phyloP scores from a whole-genome alignment of 2,329 filamentous ascomycete genomes.

The Pseudonectria buxi region DNA sequence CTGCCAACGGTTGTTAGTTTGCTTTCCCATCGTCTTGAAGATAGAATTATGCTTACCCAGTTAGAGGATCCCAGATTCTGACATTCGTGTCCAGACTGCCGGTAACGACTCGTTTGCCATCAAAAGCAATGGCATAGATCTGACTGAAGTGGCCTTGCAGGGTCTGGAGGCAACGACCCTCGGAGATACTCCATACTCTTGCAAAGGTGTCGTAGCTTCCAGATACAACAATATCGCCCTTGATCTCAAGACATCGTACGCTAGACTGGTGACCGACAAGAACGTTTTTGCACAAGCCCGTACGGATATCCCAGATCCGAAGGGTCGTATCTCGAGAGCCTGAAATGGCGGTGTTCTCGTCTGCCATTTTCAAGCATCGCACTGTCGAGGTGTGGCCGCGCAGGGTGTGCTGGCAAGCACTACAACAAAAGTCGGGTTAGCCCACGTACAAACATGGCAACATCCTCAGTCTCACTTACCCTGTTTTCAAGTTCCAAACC shows the following conservation, averaged over 20 bases:
- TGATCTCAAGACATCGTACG: slow-evolving; percentile 90
- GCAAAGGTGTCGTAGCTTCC: slow-evolving; percentile 97
- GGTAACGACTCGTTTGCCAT: slow-evolving; percentile 86
- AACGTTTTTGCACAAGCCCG: slow-evolving; percentile 83
- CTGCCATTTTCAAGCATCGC: slow-evolving; percentile 95
- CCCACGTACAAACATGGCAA: background rate
- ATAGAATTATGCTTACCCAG: slow-evolving; percentile 57
- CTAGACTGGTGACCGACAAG: slow-evolving; percentile 93
- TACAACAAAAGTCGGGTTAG: slow-evolving; percentile 28
- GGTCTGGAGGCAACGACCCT: slow-evolving; percentile 85
- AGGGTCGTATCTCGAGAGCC: slow-evolving; percentile 92
- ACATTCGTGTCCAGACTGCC: slow-evolving; percentile 96
- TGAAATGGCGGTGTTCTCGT: slow-evolving; percentile 88
- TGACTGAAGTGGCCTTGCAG: slow-evolving; percentile 95
- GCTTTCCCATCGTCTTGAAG: background rate
- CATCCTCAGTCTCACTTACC: slow-evolving; percentile 48
- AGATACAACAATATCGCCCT: slow-evolving; percentile 94
- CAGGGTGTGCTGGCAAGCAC: slow-evolving; percentile 70
- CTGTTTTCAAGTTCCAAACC: slow-evolving; percentile 92
- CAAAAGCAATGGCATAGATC: slow-evolving; percentile 97
- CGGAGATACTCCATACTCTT: slow-evolving; percentile 95
- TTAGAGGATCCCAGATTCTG: slow-evolving; percentile 88
- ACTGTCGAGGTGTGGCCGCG: slow-evolving; percentile 96
- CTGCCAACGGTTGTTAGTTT: slow-evolving; percentile 35
- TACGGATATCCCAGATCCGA: slow-evolving; percentile 87